These are phyloP conservation scores for Talaromyces adpressus DNA, from an alignment of 495 filamentous ascomycete species.

Conservation along the genomic window DNA sequence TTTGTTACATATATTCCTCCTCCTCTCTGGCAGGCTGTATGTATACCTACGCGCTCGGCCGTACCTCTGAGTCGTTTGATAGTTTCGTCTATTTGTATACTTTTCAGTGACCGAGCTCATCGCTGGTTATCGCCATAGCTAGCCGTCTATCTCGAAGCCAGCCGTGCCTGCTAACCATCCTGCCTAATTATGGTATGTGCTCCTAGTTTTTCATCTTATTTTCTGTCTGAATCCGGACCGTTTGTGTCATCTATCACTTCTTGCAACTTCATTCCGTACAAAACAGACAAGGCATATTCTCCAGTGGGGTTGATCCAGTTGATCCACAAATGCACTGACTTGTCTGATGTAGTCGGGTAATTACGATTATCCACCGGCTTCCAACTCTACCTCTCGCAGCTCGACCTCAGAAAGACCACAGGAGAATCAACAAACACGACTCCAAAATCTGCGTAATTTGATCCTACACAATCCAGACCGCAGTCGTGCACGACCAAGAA, in stretches of 20 bases:
- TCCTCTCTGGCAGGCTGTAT: neutral
- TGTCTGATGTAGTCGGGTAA: constrained; percentile 47
- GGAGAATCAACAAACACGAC: constrained; percentile 11
- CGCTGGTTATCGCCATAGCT: neutral
- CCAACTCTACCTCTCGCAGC: constrained; percentile 28
- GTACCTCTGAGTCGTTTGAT: neutral
- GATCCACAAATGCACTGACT: constrained; percentile 12
- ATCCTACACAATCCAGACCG: constrained; percentile 24
- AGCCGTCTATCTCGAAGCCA: neutral
- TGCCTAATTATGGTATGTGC: neutral
- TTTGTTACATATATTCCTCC: neutral
- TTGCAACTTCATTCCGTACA: neutral
- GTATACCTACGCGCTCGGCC: neutral
- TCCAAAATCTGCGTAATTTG: constrained; percentile 36
- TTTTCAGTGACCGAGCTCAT: neutral
- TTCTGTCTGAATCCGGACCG: neutral
- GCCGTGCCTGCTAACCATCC: neutral
- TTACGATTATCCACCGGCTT: constrained; percentile 48
- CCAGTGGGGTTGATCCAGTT: neutral
- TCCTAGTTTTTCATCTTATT: neutral
- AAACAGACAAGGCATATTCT: neutral
- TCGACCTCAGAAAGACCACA: constrained; percentile 15
- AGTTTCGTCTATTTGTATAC: neutral
- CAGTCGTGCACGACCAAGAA: constrained; percentile 14
- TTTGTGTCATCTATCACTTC: neutral